Base-by-base conservation (phyloP, 2,329 filamentous ascomycete genomes). In the Clathrospora elynae region DNA sequence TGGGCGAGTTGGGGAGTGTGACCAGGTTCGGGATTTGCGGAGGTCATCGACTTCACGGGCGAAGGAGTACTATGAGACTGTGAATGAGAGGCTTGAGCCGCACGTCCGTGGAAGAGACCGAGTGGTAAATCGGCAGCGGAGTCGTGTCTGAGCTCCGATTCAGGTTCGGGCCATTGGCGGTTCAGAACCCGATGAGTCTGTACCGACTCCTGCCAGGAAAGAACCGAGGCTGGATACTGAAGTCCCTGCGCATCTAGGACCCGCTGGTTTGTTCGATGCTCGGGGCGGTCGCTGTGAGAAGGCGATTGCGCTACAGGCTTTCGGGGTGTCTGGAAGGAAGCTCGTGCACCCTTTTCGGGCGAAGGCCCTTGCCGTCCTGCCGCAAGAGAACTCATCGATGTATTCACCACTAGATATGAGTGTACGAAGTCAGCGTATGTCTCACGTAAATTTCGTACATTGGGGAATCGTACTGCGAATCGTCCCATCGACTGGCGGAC, bases 181-280 rank as follows among this genome's bases (percentile, higher is more conserved):
- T 26, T 42, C 31, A 42, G 12, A 11, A 25, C 28, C 6, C 30
- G 33, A 12, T 46, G 43, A 8, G 35, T 17, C 13, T 46, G 28
- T 13, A 46, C 42, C 5, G 43, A 46, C n/a, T 46, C 43, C 11
- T 35, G 33, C 43, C 43, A 46, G 13, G 43, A 33, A 6, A 46
- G 43, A 0, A 46, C 33, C 13, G 33, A 24, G 9, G 26, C 33
- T n/a, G 38, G 43, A 12, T 29, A 23, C 10, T 32, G 32, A 10
- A 46, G 10, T 16, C 17, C 22, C 10, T 14, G 18, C 16, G 10
- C n/a, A n/a, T n/a, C n/a, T n/a, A n/a, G n/a, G n/a, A n/a, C n/a
- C n/a, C n/a, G 6, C 19, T 13, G 20, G 9, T 36, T 9, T 37
- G 12, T 8, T 11, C 20, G 6, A 7, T n/a, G 23, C n/a, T 7